phyloP scores from a whole-genome alignment of 2,329 filamentous ascomycete genomes.

The Thelonectria discophora region DNA sequence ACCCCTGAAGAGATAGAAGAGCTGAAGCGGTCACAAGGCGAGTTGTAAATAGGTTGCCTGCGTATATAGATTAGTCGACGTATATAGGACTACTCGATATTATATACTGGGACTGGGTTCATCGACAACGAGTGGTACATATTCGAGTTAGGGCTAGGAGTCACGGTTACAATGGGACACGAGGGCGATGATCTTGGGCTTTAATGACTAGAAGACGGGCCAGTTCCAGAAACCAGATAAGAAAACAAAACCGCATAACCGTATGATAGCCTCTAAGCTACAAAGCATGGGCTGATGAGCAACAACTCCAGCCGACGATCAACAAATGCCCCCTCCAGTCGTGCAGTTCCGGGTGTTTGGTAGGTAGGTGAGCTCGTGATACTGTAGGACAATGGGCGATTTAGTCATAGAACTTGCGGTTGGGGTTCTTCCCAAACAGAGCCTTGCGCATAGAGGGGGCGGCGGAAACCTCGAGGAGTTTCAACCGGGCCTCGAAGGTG shows the following conservation, averaged over 20 bases:
- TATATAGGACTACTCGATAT: too few species aligned
- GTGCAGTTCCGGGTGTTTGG: conserved; percentile 32
- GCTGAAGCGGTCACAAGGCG: not conserved
- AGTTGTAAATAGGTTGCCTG: not conserved
- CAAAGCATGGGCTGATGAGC: conserved; percentile 40
- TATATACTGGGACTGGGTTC: not conserved
- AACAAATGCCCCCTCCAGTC: conserved; percentile 31
- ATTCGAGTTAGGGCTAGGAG: not conserved
- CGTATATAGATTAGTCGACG: too few species aligned
- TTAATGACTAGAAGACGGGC: conserved; percentile 41
- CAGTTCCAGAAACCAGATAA: conserved; percentile 37
- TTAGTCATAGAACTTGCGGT: conserved; percentile 95
- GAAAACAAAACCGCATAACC: conserved; percentile 38
- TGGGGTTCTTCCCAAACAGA: conserved; percentile 92
- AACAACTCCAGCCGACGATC: conserved; percentile 39
- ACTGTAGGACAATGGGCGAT: conserved; percentile 23
- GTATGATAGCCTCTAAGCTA: conserved; percentile 49
- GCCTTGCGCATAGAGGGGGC: conserved; percentile 85
- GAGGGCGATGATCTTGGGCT: conserved; percentile 30
- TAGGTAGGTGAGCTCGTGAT: conserved; percentile 27
- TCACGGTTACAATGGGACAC: not conserved
- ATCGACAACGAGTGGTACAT: not conserved
- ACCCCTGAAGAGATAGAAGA: not conserved
- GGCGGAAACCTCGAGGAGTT: conserved; percentile 83
- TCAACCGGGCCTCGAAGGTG: conserved; percentile 91